phyloP scores from a whole-genome alignment of 1,139 yeast genomes.

The Saccharomyces hybrid region DNA sequence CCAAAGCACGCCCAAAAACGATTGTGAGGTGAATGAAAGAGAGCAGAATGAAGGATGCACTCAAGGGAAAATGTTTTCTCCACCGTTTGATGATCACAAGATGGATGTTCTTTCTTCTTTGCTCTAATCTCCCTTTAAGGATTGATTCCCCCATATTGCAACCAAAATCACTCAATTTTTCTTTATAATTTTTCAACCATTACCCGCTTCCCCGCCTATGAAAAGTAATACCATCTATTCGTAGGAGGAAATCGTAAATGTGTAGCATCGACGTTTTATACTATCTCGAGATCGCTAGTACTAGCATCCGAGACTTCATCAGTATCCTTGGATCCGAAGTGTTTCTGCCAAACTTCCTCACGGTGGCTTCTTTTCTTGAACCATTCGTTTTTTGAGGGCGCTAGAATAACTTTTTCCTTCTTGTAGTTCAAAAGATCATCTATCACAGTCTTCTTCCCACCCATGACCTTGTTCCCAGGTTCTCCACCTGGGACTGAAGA shows the following conservation, averaged over 20 bases:
- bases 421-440: too few species aligned
- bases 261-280: slow-evolving; percentile 5
- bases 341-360: too few species aligned
- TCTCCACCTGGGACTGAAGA: too few species aligned
- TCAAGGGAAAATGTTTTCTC: neutral
- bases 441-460: too few species aligned
- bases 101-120: neutral
- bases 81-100: neutral
- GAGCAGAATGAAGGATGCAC: neutral
- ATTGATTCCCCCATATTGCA: neutral
- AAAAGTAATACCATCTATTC: neutral
- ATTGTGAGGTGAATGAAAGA: neutral
- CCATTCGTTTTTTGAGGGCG: too few species aligned
- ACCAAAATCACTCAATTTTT: neutral
- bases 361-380: too few species aligned
- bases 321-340: neutral
- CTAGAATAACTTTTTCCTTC: too few species aligned
- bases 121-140: neutral
- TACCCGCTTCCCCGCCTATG: neutral
- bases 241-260: neutral
- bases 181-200: neutral
- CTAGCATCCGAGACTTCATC: slow-evolving; percentile 16
- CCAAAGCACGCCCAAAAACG: neutral
- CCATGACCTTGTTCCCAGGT: too few species aligned
- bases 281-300: slow-evolving; percentile 37